Percentiles rank a stretch among this genome's conserved stretches.
Conservation (phyloP, 2,329 filamentous ascomycete species). For the Scedosporium dehoogii region DNA sequence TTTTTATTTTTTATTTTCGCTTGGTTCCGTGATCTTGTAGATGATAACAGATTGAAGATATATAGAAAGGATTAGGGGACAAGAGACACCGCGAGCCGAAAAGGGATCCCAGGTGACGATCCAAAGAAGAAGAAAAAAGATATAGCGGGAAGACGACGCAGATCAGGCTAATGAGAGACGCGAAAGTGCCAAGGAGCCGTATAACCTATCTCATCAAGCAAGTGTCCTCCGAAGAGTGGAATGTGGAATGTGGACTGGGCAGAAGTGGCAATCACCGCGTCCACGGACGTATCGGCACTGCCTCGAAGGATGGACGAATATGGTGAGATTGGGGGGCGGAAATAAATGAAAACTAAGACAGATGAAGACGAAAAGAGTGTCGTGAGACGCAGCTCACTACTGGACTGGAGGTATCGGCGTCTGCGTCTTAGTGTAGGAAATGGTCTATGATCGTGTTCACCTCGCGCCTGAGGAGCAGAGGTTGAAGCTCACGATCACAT, state of each 20-base stretch:
- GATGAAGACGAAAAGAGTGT: not conserved
- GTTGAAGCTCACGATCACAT: no score
- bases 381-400: not conserved
- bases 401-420: not conserved
- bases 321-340: not conserved
- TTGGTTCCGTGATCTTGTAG: not conserved
- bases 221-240: not conserved
- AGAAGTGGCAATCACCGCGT: not conserved
- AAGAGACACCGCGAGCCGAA: not conserved
- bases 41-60: not conserved
- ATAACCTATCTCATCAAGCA: not conserved
- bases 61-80: not conserved
- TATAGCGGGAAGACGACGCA: not conserved
- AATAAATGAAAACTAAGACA: not conserved
- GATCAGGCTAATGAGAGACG: not conserved
- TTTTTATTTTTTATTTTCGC: not conserved
- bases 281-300: no score
- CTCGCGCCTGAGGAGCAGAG: no score
- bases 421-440: no score
- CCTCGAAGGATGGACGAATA: no score
- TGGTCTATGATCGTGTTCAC: no score
- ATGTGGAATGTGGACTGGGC: no score
- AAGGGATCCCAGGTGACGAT: not conserved
- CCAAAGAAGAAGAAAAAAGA: not conserved
- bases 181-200: not conserved